Evolutionary conservation across 2,329 filamentous ascomycete genomes (phyloP), one percentile per base, ranked within the genome.

Genomic region (Nannizziopsis arthrosporioides): DNA sequence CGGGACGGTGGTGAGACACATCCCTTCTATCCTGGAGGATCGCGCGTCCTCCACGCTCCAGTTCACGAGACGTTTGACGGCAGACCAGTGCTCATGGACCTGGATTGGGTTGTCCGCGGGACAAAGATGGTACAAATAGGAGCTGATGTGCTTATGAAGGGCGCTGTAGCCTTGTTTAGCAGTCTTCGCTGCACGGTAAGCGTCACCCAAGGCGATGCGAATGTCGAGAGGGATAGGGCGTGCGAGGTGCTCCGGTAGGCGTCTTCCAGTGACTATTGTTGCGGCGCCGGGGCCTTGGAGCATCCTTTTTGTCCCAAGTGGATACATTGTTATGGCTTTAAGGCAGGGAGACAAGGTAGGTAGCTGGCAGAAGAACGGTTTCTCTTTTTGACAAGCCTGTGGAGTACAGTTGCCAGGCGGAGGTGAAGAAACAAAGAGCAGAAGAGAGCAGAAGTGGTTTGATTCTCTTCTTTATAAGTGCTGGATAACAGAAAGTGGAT

Each of bases 71-170:
- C 54, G 57, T 1, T 53, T 30, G 39, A 66, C 52, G 22, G 61
- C 59, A 5, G 14, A 34, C 31, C 27, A 17, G 22, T 63, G 61
- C 4, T 52, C 40, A 8, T 50, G 18, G 18, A 45, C 51, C 15
- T 35, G 18, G 1, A 17, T 2, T 4, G 18, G n/a, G 3, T 53
- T 12, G 5, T 19, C 36, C 0, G n/a, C 11, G 3, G 59, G 55
- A 30, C 63, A 64, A 41, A 65, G 52, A 10, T 53, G 52, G 38
- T 53, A 53, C 51, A 56, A 60, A 22, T 60, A 57, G 6, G 51
- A 14, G 11, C 49, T 38, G 47, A 51, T 51, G n/a, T 43, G 12
- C 5, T 41, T 5, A 45, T 57, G 51, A 27, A 64, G 41, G 5
- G 31, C 19, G 32, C 53, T 53, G 39, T 59, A 54, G 6, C 8